Percentiles rank a stretch among this genome's conserved stretches.
phyloP scores from a whole-genome alignment of 768 basidiomycete genomes.

The Pisolithus tinctorius region DNA sequence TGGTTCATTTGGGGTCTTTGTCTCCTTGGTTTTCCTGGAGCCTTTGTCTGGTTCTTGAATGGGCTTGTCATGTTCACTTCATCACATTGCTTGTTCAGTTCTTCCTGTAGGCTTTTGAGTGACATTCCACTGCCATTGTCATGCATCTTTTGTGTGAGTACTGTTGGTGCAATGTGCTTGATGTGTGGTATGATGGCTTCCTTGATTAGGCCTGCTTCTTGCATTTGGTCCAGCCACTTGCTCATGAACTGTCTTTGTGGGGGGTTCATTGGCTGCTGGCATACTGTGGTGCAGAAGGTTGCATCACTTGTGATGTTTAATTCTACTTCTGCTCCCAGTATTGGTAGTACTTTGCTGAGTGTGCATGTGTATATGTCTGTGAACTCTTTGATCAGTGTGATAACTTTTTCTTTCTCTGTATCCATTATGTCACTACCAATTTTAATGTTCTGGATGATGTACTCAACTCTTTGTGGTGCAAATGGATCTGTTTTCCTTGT shows the following conservation, averaged over 20 bases:
- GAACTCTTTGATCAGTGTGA: constrained; percentile 18
- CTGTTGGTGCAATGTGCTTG: constrained; percentile 14
- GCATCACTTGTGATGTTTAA: not conserved
- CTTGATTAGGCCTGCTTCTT: not conserved
- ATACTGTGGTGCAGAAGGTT: not conserved
- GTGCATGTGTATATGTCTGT: constrained; percentile 36
- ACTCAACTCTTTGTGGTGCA: constrained; percentile 7
- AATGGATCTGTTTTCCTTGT: not conserved
- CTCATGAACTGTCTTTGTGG: not conserved
- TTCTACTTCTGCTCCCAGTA: constrained; percentile 4
- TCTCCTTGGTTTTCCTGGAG: too few relatives aligned
- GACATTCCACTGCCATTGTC: constrained; percentile 19
- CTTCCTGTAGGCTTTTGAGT: constrained; percentile 27
- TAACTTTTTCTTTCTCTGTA: constrained; percentile 16
- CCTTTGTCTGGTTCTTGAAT: not conserved
- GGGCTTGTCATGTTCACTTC: not conserved
- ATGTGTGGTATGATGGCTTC: not conserved
- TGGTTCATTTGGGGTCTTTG: not conserved
- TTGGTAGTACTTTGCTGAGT: constrained; percentile 30
- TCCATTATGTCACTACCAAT: constrained; percentile 27
- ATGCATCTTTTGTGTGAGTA: constrained; percentile 32
- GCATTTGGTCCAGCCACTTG: not conserved
- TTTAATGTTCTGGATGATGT: constrained; percentile 12
- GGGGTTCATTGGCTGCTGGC: not conserved
- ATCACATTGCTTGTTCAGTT: constrained; percentile 19